Evolutionary conservation across 164 flowering plant species (phyloP).

Genomic region (Cinnamomum micranthum): DNA sequence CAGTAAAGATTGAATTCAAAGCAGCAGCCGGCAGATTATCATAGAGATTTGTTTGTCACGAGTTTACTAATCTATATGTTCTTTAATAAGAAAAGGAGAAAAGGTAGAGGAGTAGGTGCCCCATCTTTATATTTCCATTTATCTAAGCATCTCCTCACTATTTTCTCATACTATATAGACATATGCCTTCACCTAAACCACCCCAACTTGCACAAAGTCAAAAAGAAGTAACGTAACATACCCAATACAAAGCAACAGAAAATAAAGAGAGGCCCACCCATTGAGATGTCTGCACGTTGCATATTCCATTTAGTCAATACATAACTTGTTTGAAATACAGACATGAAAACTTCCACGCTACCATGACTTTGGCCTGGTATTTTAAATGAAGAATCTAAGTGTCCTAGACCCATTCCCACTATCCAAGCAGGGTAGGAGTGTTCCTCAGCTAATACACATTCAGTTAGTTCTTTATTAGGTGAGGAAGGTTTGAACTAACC

Average conservation of each 20-base stretch:
- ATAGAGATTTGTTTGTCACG: not conserved
- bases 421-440: not conserved
- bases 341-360: not conserved
- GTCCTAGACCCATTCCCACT: not conserved
- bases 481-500: conserved; percentile 24
- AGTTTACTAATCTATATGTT: not conserved
- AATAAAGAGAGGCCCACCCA: not conserved
- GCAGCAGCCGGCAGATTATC: not conserved
- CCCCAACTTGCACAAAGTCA: not conserved
- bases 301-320: not conserved
- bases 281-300: not conserved
- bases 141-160: not conserved
- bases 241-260: not conserved
- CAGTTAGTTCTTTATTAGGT: conserved; percentile 12
- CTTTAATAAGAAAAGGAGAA: not conserved
- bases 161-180: not conserved
- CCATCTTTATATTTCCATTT: not conserved
- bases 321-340: not conserved
- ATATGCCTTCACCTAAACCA: not conserved
- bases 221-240: not conserved
- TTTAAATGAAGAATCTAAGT: not conserved
- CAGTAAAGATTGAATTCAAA: too few species aligned
- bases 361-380: not conserved
- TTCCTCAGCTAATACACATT: conserved; percentile 4
- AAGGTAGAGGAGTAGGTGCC: not conserved